A percentile compares a stretch with the other conserved stretches of the same genome.
Evolutionary conservation across 257 asterid species (phyloP).

Genomic region (Buddleja alternifolia): DNA sequence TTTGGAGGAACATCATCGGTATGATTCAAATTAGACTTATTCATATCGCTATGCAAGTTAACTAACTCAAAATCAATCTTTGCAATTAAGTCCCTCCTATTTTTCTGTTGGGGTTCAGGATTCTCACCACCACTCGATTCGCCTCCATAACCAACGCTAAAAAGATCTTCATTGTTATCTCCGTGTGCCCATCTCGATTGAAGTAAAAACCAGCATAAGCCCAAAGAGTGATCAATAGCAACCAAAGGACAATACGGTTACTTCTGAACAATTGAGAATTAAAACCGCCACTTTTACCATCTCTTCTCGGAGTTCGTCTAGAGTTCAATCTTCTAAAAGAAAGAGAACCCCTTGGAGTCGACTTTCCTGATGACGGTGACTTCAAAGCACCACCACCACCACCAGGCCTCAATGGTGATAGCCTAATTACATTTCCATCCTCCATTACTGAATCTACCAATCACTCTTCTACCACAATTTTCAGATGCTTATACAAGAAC

Average conservation of each 20-base stretch:
- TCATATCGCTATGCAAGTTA: slow-evolving; percentile 29
- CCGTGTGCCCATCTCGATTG: slow-evolving; percentile 99
- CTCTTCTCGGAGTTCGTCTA: slow-evolving; percentile 69
- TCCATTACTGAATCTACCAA: slow-evolving; percentile 58
- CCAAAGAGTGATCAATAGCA: slow-evolving; percentile 97
- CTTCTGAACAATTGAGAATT: slow-evolving; percentile 59
- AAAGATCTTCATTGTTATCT: slow-evolving; percentile 89
- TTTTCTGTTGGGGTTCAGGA: slow-evolving; percentile 35
- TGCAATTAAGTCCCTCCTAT: slow-evolving; percentile 54
- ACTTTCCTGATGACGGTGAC: slow-evolving; percentile 76
- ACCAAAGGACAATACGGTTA: slow-evolving; percentile 87
- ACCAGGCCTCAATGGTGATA: slow-evolving; percentile 67
- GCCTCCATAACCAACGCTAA: slow-evolving; percentile 80
- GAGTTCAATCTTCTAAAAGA: slow-evolving; percentile 69
- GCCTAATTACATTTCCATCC: slow-evolving; percentile 60
- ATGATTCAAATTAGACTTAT: slow-evolving; percentile 38
- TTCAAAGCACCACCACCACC: slow-evolving; percentile 44
- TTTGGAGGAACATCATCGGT: slow-evolving; percentile 44
- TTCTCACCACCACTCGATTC: slow-evolving; percentile 45
- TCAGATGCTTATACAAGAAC: slow-evolving; percentile 29
- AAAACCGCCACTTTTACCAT: slow-evolving; percentile 44
- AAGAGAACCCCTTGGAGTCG: slow-evolving; percentile 86
- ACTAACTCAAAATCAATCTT: slow-evolving; percentile 45
- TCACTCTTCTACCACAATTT: slow-evolving; percentile 27
- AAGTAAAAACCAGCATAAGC: slow-evolving; percentile 85